A percentile compares a stretch with the other conserved stretches of the same genome.
These are phyloP conservation scores for Orbilia blumenaviensis DNA, from an alignment of 2,329 filamentous ascomycete species.

Conservation along the genomic window DNA sequence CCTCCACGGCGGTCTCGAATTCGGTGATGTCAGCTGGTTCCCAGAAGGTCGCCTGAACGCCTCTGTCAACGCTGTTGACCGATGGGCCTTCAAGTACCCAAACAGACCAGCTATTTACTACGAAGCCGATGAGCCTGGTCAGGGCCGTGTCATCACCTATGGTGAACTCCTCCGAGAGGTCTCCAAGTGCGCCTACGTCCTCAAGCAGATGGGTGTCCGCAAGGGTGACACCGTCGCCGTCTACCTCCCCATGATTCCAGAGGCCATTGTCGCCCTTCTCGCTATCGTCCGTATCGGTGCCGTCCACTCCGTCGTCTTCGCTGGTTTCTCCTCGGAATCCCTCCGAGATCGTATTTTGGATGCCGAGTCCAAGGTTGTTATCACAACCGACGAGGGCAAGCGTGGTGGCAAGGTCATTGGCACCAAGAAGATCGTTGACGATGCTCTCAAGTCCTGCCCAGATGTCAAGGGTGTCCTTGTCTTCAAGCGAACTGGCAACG, in stretches of 20 bases:
- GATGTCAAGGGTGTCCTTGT: constrained; percentile 86
- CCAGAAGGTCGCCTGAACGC: constrained; percentile 92
- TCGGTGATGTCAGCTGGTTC: constrained; percentile 94
- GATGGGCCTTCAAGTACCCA: constrained; percentile 93
- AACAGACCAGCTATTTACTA: constrained; percentile 97
- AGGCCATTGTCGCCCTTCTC: constrained; percentile 88
- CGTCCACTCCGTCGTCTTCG: constrained; percentile 96
- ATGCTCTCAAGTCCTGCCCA: constrained; percentile 94
- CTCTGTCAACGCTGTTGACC: constrained; percentile 96
- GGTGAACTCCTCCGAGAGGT: constrained; percentile 92
- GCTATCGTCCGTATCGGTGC: constrained; percentile 93
- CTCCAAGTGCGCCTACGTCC: constrained; percentile 82
- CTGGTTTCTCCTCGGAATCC: constrained; percentile 95
- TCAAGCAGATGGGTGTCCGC: constrained; percentile 94
- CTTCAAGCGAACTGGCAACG: constrained; percentile 89
- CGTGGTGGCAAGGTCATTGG: constrained; percentile 96
- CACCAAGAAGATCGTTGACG: constrained; percentile 99
- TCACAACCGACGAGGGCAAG: constrained; percentile 97
- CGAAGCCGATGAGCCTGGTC: constrained; percentile 88
- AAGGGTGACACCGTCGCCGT: constrained; percentile 98
- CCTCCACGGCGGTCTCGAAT: constrained; percentile 75
- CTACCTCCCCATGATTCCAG: constrained; percentile 98
- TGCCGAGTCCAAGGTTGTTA: constrained; percentile 88
- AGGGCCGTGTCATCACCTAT: constrained; percentile 91
- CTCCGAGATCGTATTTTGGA: constrained; percentile 94